These are phyloP conservation scores for Colletotrichum sp. DNA, from an alignment of 2,329 filamentous ascomycete species.

Conservation along the genomic window DNA sequence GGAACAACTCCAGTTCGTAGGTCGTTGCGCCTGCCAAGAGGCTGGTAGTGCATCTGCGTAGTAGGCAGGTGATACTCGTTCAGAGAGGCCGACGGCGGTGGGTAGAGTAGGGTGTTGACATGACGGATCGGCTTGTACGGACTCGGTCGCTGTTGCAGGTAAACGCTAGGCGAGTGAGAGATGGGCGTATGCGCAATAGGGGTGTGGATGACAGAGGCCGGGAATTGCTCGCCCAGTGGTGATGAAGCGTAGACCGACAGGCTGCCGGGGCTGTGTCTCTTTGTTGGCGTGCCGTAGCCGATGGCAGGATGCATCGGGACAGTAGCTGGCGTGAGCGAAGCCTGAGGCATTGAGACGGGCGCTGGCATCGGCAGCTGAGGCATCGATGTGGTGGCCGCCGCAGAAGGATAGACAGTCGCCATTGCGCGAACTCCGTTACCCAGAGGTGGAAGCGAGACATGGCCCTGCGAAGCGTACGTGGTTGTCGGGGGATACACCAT, in stretches of 20 bases:
- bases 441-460: slow-evolving; percentile 67
- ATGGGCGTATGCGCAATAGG: slow-evolving; percentile 66
- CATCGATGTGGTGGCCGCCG: slow-evolving; percentile 28
- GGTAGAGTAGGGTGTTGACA: slow-evolving; percentile 89
- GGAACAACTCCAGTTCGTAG: slow-evolving; percentile 75
- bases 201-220: slow-evolving; percentile 58
- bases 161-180: slow-evolving; percentile 85
- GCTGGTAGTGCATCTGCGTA: slow-evolving; percentile 85
- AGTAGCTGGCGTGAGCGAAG: slow-evolving; percentile 19
- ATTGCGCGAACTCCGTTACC: slow-evolving; percentile 72
- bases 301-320: slow-evolving; percentile 32
- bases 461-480: slow-evolving; percentile 47
- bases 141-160: slow-evolving; percentile 86
- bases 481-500: slow-evolving; percentile 39
- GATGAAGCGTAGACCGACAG: slow-evolving; percentile 69
- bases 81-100: slow-evolving; percentile 80
- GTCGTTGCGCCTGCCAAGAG: slow-evolving; percentile 72
- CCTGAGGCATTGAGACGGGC: slow-evolving; percentile 8
- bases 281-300: slow-evolving; percentile 56
- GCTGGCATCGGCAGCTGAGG: slow-evolving; percentile 22
- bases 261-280: slow-evolving; percentile 57
- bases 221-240: slow-evolving; percentile 68
- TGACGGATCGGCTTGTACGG: slow-evolving; percentile 91
- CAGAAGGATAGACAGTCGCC: slow-evolving; percentile 72
- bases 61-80: slow-evolving; percentile 72